phyloP scores from a whole-genome alignment of 2,329 filamentous ascomycete genomes.

The Verticillium zaregamsianum region DNA sequence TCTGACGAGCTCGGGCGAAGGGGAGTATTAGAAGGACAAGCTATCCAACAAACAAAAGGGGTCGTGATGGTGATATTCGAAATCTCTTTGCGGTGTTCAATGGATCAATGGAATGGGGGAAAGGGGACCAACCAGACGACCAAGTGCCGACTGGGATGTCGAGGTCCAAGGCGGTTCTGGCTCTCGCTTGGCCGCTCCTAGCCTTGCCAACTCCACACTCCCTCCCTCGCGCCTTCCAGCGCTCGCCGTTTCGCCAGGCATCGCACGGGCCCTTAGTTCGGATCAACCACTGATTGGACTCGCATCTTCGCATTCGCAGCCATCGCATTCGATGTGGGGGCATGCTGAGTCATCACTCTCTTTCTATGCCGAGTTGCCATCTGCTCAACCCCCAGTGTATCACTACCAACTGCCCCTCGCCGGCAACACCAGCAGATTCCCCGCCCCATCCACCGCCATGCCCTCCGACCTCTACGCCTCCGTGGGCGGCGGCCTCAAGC shows the following conservation, averaged over 20 bases:
- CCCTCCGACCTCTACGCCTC: conserved; percentile 70
- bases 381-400: not conserved
- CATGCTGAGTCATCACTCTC: not conserved
- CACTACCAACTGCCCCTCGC: not conserved
- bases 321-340: not conserved
- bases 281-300: conserved; percentile 10
- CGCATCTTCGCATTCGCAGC: not conserved
- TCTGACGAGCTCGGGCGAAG: not conserved
- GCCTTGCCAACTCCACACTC: not conserved
- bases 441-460: conserved; percentile 41
- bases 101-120: not conserved
- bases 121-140: not conserved
- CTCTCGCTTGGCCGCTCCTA: not conserved
- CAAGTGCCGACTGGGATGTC: not conserved
- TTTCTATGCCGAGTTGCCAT: not conserved
- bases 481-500: conserved; percentile 68
- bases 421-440: not conserved
- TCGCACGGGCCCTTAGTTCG: conserved; percentile 7
- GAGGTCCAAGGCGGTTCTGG: not conserved
- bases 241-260: conserved; percentile 6
- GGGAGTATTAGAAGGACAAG: not conserved
- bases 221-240: not conserved
- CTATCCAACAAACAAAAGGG: not conserved
- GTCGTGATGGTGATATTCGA: not conserved
- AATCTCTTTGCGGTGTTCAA: conserved; percentile 1